Conservation (phyloP, 768 basidiomycete genomes). For the Cystobasidium onofrii region DNA sequence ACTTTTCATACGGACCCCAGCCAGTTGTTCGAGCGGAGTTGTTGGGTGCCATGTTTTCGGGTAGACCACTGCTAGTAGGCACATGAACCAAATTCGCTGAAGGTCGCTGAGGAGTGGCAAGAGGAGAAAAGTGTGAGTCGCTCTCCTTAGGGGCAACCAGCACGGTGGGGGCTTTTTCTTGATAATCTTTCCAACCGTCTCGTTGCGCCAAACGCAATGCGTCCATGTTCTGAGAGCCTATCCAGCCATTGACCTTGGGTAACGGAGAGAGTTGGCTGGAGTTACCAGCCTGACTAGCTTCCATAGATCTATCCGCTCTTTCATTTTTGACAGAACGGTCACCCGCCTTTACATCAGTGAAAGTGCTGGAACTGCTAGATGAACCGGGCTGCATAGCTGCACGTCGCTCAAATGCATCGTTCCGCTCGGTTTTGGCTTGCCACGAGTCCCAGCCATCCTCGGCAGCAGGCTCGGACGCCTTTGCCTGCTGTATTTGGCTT, state of each 20-base stretch:
- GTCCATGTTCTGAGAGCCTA: background rate
- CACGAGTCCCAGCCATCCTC: background rate
- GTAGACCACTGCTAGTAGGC: background rate
- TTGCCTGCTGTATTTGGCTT: no score
- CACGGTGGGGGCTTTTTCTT: background rate
- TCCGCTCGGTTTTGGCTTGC: background rate
- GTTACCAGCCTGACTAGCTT: background rate
- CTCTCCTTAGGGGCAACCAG: background rate
- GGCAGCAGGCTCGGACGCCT: background rate
- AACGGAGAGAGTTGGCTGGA: background rate
- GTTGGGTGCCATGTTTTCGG: background rate
- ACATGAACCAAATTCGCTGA: background rate
- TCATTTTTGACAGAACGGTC: background rate
- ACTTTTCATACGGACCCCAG: background rate
- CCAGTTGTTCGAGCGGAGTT: background rate
- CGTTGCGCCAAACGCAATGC: background rate
- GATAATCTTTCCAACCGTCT: background rate
- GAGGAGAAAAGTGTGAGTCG: background rate
- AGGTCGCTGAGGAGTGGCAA: background rate
- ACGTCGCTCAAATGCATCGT: constrained; percentile 5
- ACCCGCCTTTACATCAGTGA: background rate
- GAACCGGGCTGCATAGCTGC: background rate
- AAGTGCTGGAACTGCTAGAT: background rate
- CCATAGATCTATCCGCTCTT: background rate
- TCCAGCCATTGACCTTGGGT: background rate